Percentiles rank a stretch among this genome's conserved stretches.
Evolutionary conservation across 495 filamentous ascomycete species (phyloP).

Genomic region (Amphirosellinia nigrospora): DNA sequence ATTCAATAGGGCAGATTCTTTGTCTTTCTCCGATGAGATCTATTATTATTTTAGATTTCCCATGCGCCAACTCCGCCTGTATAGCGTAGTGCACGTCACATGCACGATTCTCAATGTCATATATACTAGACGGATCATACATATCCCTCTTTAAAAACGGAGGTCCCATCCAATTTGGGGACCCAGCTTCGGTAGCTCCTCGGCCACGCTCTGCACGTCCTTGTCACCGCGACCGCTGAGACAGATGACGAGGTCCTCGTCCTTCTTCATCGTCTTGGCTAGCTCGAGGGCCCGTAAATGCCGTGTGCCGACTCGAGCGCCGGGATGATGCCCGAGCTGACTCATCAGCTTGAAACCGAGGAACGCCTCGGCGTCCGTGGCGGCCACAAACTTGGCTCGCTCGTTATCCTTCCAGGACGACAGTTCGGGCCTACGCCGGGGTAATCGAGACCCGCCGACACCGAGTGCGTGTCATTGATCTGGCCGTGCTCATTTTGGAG

Average conservation of each 20-base stretch:
- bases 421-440: conserved; percentile 93
- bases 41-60: not conserved
- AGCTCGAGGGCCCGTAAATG: conserved; percentile 87
- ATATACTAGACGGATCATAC: not conserved
- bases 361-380: conserved; percentile 91
- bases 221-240: conserved; percentile 93
- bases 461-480: conserved; percentile 91
- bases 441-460: conserved; percentile 97
- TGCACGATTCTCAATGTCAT: not conserved
- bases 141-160: conserved; percentile 60
- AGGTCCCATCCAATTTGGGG: conserved; percentile 97
- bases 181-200: conserved; percentile 86
- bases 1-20: not conserved
- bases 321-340: conserved; percentile 92
- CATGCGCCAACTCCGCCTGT: conserved; percentile 18
- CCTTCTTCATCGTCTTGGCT: conserved; percentile 89
- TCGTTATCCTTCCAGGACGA: conserved; percentile 88
- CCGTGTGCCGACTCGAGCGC: conserved; percentile 94
- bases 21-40: not conserved
- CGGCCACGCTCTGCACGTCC: conserved; percentile 97
- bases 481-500: conserved; percentile 91
- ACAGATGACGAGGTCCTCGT: conserved; percentile 92
- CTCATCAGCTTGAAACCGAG: conserved; percentile 82
- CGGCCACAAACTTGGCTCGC: conserved; percentile 86
- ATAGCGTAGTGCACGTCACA: not conserved